A percentile compares a stretch with the other conserved stretches of the same genome.
phyloP scores from a whole-genome alignment of 2,329 filamentous ascomycete genomes.

The Colletotrichum ledebouriae region DNA sequence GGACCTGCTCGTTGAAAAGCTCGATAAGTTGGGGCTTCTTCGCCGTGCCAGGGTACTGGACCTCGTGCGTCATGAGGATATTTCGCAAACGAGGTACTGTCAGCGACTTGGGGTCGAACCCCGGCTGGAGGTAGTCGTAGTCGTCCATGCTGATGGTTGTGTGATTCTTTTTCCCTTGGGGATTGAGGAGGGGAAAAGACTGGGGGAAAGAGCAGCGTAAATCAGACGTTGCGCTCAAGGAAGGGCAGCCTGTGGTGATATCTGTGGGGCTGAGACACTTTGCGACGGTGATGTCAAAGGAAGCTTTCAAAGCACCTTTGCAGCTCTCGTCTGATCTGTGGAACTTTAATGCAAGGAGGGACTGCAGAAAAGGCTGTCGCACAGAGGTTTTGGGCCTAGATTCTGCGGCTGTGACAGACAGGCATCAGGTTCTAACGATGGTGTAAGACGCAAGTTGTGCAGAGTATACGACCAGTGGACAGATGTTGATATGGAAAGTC shows the following conservation, averaged over 20 bases:
- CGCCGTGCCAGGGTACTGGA: conserved; percentile 87
- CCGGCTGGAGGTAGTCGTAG: conserved; percentile 86
- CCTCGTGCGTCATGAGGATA: conserved; percentile 89
- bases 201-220: not conserved
- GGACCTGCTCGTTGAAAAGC: conserved; percentile 83
- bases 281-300: conserved; percentile 34
- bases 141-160: conserved; percentile 66
- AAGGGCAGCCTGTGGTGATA: not conserved
- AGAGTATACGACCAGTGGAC: conserved; percentile 30
- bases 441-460: conserved; percentile 36
- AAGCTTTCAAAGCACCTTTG: conserved; percentile 19
- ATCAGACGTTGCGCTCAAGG: conserved; percentile 17
- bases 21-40: conserved; percentile 92
- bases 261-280: conserved; percentile 30
- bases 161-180: not conserved
- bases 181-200: conserved; percentile 4
- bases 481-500: conserved; percentile 35
- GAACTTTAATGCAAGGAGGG: not conserved
- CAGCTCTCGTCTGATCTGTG: not conserved
- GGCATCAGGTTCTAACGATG: conserved; percentile 33
- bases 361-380: conserved; percentile 15
- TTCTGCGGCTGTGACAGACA: conserved; percentile 37
- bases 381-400: conserved; percentile 29
- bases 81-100: conserved; percentile 91
- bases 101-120: conserved; percentile 85